Base-by-base conservation (phyloP, 805 yeast genomes). In the Hyphopichia homilentoma region DNA sequence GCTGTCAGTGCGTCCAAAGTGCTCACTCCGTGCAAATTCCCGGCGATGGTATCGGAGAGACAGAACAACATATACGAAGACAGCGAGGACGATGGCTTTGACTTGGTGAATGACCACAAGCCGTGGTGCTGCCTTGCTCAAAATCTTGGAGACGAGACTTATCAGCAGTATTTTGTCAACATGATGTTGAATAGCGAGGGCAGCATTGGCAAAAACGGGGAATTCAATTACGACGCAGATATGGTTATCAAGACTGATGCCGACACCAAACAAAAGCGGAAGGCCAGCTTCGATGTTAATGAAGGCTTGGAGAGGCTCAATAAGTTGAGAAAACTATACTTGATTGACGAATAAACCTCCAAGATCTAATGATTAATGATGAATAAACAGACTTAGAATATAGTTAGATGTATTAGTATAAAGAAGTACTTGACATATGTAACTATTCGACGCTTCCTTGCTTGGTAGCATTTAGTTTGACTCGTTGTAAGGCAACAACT, bases 281-380 rank as follows among this genome's bases (percentile, higher is more conserved):
- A 39, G 16, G 35, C 34, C 4, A 48, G 48, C 25, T 41, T 60
- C 16, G 67, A 61, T 32, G 44, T 64, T 12, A 41, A 46, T 20
- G 68, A 57, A 3, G 60, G 61, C 0, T 36, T 64, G 15, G 65
- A 59, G 21, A 44, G 53, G 24, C 46, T 66, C 16, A 40, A 46
- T 21, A 63, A 66, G 36, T 40, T 66, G 26, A 45, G 69, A 15
- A 57, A 57, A 34, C 41, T 65, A 17, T 65, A 61, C 39, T 49
- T 65, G 23, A 40, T 27, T n/a, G 30, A 27, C 20, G 30, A 27
- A 27, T 18, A 13, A 6, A n/a, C 26, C 13, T 23, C n/a, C 6
- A 25, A 9, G 18, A n/a, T 24, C 7, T 8, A 20, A 20, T 20
- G 22, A 20, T 20, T 7, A 20, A 20, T 20, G 22, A 20, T 8